Conservation (phyloP, 2,329 filamentous ascomycete species). For the Epicoccum sorghinum region DNA sequence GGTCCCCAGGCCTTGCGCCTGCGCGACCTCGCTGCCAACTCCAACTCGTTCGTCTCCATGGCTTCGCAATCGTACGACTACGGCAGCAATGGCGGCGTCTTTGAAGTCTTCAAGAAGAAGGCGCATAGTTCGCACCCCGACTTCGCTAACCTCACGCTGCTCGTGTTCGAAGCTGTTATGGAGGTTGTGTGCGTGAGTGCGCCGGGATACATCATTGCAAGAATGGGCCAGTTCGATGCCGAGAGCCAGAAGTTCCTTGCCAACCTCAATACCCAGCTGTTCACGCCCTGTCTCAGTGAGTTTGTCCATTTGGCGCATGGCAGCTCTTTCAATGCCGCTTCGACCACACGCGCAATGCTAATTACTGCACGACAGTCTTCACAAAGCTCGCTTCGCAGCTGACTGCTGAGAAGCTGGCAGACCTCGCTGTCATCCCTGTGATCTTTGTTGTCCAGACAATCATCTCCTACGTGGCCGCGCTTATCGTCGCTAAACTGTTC, state of each 20-base stretch:
- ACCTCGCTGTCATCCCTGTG: constrained; percentile 91
- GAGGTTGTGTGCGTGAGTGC: constrained; percentile 95
- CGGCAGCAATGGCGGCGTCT: constrained; percentile 34
- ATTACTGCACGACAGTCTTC: constrained; percentile 68
- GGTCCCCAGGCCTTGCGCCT: constrained; percentile 46
- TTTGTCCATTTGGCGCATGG: background rate
- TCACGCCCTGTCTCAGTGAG: constrained; percentile 93
- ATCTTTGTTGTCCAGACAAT: constrained; percentile 90
- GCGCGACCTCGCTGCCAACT: constrained; percentile 30
- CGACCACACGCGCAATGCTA: background rate
- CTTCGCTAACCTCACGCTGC: constrained; percentile 71
- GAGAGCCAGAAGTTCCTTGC: constrained; percentile 96
- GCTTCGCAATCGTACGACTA: constrained; percentile 41
- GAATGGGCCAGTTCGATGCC: constrained; percentile 90
- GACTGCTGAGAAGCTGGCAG: constrained; percentile 85
- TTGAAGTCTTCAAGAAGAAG: constrained; percentile 42
- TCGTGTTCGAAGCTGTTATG: constrained; percentile 93
- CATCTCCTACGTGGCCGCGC: constrained; percentile 81
- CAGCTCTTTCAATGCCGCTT: background rate
- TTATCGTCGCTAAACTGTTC: constrained; percentile 73
- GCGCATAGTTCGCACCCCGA: constrained; percentile 63
- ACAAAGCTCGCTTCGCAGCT: constrained; percentile 95
- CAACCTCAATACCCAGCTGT: constrained; percentile 93
- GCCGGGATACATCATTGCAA: constrained; percentile 90
- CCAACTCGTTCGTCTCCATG: constrained; percentile 42